Percentiles rank a stretch among this genome's conserved stretches.
Conservation (phyloP, 257 asterid species). For the Phtheirospermum japonicum region DNA sequence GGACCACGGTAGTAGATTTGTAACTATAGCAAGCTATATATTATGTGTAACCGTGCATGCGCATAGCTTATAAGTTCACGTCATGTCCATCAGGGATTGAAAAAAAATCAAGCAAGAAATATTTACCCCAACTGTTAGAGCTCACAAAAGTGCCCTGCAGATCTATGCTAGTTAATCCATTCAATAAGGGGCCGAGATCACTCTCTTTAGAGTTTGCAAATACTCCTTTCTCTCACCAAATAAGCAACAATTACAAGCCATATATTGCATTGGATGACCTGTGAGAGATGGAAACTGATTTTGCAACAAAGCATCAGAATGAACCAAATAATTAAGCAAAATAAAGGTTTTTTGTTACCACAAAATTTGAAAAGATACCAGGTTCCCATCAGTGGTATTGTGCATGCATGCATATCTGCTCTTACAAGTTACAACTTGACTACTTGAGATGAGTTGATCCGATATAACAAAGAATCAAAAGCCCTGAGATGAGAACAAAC, state of each 20-base stretch:
- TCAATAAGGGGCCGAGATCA: too few relatives aligned
- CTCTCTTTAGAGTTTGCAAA: too few relatives aligned
- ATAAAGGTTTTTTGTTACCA: slow-evolving; percentile 29
- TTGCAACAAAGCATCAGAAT: slow-evolving; percentile 17
- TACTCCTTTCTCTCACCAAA: too few relatives aligned
- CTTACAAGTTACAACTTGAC: too few relatives aligned
- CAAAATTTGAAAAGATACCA: slow-evolving; percentile 19
- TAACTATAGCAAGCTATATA: too few relatives aligned
- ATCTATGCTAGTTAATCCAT: too few relatives aligned
- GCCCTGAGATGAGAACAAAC: too few relatives aligned
- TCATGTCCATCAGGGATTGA: slow-evolving; percentile 11
- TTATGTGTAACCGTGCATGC: background rate
- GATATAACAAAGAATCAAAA: too few relatives aligned
- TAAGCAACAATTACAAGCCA: slow-evolving; percentile 23
- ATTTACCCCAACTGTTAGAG: too few relatives aligned
- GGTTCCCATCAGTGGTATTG: slow-evolving; percentile 30
- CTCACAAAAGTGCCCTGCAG: too few relatives aligned
- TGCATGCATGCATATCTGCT: slow-evolving; percentile 13
- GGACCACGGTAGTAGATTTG: too few relatives aligned
- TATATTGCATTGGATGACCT: slow-evolving; percentile 10
- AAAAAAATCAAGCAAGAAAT: slow-evolving; percentile 23
- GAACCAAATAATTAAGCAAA: slow-evolving; percentile 27
- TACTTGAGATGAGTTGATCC: too few relatives aligned
- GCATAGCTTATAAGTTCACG: slow-evolving; percentile 1
- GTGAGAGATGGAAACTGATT: background rate